Base-by-base conservation (phyloP, 805 yeast genomes). In the Saturnispora diversa region DNA sequence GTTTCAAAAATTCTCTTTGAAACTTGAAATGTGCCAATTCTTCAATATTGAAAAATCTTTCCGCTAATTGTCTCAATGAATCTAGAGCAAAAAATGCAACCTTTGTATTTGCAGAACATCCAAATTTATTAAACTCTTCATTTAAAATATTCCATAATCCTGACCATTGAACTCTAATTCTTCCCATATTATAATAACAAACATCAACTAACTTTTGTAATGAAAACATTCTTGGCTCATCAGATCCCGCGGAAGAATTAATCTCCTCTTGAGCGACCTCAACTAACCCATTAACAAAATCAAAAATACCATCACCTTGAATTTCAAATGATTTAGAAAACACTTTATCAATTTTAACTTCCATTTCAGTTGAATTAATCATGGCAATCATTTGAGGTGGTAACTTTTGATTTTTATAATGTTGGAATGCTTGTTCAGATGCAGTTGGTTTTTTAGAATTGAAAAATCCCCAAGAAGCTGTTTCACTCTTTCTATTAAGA, bases 91-190 rank as follows among this genome's bases (percentile, higher is more conserved):
- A 88, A 51, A 83, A 77, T 2, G 83, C 87, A 46, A 92, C 82
- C 1, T 78, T 77, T 23, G 71, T 64, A 54, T 88, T 90, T 29
- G 75, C 62, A 55, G 84, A 83, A 44, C 94, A 79, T 3, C 94
- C 94, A 48, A 87, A 88, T 35, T 69, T 74, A 49, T 85, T 84
- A 64, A 92, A 92, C 31, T 84, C 84, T 43, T 75, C 84, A 12
- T 95, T 95, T 84, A 92, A 84, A 8, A 84, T 82, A 12, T 83
- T 75, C 99, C 99, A 92, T 44, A 92, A 69, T 40, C 85, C 90
- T 5, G 95, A 77, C 97, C 98, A 92, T 62, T 94, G 96, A 46
- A 92, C 79, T 59, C 95, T 77, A 52, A 92, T 88, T 66, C 98
- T 83, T 37, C 78, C 78, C 97, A 92, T 92, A 59, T 94, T 94